Evolutionary conservation across 257 asterid genomes (phyloP).

Genomic region (Salvia splendens): DNA sequence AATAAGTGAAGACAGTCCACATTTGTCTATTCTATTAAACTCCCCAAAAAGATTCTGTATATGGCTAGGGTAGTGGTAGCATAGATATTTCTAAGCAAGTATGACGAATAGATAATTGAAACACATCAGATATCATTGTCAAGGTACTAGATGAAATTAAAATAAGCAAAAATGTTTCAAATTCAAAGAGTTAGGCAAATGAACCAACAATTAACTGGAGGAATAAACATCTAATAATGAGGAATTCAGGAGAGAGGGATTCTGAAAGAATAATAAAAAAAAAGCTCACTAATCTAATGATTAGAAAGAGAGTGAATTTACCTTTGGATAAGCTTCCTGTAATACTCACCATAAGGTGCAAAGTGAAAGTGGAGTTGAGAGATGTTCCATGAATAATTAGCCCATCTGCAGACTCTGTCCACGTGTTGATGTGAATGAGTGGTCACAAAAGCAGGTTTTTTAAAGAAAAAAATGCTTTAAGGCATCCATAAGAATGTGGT

Average conservation of each 20-base stretch:
- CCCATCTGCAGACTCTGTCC: constrained; percentile 25
- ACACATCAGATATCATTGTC: background rate
- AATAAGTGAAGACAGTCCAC: constrained; percentile 6
- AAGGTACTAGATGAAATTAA: background rate
- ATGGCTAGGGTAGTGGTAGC: constrained; percentile 19
- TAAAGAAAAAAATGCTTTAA: constrained; percentile 30
- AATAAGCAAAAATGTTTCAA: constrained; percentile 1
- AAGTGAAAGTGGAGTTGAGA: constrained; percentile 36
- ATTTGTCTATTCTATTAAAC: constrained; percentile 15
- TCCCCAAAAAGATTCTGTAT: constrained; percentile 3
- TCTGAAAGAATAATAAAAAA: background rate
- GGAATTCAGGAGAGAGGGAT: constrained; percentile 30
- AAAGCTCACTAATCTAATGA: constrained; percentile 28
- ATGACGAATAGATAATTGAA: constrained; percentile 1
- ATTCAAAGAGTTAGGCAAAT: constrained; percentile 10
- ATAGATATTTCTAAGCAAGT: constrained; percentile 15
- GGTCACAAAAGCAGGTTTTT: constrained; percentile 35
- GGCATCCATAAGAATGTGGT: constrained; percentile 34
- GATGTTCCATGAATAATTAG: constrained; percentile 25
- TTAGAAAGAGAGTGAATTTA: constrained; percentile 30
- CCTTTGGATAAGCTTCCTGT: constrained; percentile 33
- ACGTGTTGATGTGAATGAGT: constrained; percentile 27
- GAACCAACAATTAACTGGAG: constrained; percentile 19
- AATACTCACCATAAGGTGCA: constrained; percentile 34
- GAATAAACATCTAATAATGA: constrained; percentile 22